These are phyloP conservation scores for Venturia pyrina DNA, from an alignment of 2,329 filamentous ascomycete species.

Conservation along the genomic window DNA sequence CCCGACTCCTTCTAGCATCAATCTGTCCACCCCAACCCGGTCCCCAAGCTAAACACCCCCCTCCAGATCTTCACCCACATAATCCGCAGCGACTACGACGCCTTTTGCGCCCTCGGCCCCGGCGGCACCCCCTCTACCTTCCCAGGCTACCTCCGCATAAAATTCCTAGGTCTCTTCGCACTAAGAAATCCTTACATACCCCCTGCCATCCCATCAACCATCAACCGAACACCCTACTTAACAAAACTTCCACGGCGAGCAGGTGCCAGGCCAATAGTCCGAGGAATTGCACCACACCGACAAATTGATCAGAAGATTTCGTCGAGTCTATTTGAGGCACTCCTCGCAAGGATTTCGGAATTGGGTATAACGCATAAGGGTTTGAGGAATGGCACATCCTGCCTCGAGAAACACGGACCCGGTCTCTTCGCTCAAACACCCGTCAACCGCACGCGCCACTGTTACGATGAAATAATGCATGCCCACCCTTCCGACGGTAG, in stretches of 20 bases:
- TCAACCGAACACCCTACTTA: slow-evolving; percentile 25
- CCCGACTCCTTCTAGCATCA: not conserved
- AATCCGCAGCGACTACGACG: slow-evolving; percentile 61
- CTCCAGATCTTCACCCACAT: slow-evolving; percentile 19
- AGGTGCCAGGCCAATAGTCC: slow-evolving; percentile 56
- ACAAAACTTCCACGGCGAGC: slow-evolving; percentile 48
- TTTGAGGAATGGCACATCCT: slow-evolving; percentile 50
- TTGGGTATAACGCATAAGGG: slow-evolving; percentile 22
- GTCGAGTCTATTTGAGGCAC: slow-evolving; percentile 41
- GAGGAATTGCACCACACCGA: slow-evolving; percentile 71
- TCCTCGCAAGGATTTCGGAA: slow-evolving; percentile 39
- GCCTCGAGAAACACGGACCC: slow-evolving; percentile 73
- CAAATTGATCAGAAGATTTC: slow-evolving; percentile 61
- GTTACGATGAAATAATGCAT: slow-evolving; percentile 74
- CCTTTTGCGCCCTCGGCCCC: slow-evolving; percentile 67
- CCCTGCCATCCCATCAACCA: slow-evolving; percentile 50
- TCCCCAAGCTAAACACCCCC: too few relatives aligned
- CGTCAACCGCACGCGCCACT: slow-evolving; percentile 49
- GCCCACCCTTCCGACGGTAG: slow-evolving; percentile 67
- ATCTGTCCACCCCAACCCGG: too few relatives aligned
- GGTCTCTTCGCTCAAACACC: slow-evolving; percentile 61
- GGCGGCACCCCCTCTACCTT: slow-evolving; percentile 71
- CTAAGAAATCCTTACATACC: slow-evolving; percentile 60
- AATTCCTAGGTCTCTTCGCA: slow-evolving; percentile 60
- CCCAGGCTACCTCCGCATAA: slow-evolving; percentile 62